Conservation (phyloP, 2,329 filamentous ascomycete species). For the Lecanoromycetidae sp. region DNA sequence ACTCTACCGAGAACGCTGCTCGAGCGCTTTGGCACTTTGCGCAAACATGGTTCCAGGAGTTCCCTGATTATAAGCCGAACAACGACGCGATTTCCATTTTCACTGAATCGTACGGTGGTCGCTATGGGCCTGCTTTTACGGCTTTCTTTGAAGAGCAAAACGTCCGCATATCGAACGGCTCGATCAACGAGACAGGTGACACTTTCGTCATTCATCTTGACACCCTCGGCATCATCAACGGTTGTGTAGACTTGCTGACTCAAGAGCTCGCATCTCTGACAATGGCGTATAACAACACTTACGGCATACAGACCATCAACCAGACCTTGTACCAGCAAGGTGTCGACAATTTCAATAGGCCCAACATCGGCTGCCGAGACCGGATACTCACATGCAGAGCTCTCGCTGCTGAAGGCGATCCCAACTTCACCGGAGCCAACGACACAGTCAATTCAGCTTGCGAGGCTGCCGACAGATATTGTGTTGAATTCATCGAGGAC, state of each 20-base stretch:
- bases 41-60: conserved; percentile 51
- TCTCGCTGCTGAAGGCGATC: conserved; percentile 37
- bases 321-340: conserved; percentile 36
- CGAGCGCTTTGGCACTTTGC: conserved; percentile 47
- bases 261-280: conserved; percentile 38
- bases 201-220: conserved; percentile 34
- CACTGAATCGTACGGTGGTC: conserved; percentile 36
- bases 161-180: conserved; percentile 27
- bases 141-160: conserved; percentile 33
- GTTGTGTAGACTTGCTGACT: conserved; percentile 40
- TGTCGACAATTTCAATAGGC: conserved; percentile 32
- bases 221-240: conserved; percentile 45
- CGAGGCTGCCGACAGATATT: conserved; percentile 34
- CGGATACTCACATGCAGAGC: conserved; percentile 40
- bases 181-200: conserved; percentile 21
- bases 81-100: conserved; percentile 40
- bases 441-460: conserved; percentile 36
- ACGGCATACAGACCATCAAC: conserved; percentile 42
- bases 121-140: conserved; percentile 31
- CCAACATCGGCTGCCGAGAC: conserved; percentile 41
- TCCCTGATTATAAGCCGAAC: conserved; percentile 49
- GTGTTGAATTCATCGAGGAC: conserved; percentile 33
- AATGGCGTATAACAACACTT: conserved; percentile 48
- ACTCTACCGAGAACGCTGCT: conserved; percentile 42
- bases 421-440: conserved; percentile 36